These are phyloP conservation scores for Solanum tarijense DNA, from an alignment of 257 asterid species.

Conservation along the genomic window DNA sequence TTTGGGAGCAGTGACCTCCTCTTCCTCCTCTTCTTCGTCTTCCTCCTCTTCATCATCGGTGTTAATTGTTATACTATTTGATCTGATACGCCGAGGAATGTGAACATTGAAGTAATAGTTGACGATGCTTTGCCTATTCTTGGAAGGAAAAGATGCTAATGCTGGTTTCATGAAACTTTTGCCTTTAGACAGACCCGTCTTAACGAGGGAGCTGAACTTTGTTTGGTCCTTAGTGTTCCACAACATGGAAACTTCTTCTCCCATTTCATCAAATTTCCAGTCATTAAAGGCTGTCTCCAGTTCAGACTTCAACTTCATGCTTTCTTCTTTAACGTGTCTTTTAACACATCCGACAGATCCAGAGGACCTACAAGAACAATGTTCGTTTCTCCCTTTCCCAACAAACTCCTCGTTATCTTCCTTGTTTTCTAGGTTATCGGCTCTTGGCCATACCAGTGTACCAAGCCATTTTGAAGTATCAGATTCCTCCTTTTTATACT, in stretches of 20 bases:
- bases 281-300: slow-evolving; percentile 10
- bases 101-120: slow-evolving; percentile 19
- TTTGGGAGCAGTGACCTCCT: not conserved
- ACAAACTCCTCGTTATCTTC: not conserved
- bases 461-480: slow-evolving; percentile 14
- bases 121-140: slow-evolving; percentile 5
- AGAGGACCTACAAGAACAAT: slow-evolving; percentile 4
- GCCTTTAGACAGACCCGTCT: not conserved
- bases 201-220: slow-evolving; percentile 2
- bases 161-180: slow-evolving; percentile 9
- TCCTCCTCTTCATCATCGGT: slow-evolving; percentile 18
- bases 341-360: slow-evolving; percentile 12
- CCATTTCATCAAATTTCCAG: slow-evolving; percentile 22
- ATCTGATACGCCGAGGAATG: slow-evolving; percentile 6
- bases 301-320: slow-evolving; percentile 8
- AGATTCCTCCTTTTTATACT: not conserved
- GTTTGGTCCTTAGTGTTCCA: slow-evolving; percentile 14
- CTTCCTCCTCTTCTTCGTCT: not conserved
- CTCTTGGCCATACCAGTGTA: slow-evolving; percentile 7
- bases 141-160: slow-evolving; percentile 2
- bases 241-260: slow-evolving; percentile 4
- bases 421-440: not conserved
- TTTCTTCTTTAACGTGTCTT: slow-evolving; percentile 6
- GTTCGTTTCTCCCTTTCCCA: slow-evolving; percentile 9
- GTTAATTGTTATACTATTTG: not conserved